Base-by-base conservation (phyloP, 2,329 filamentous ascomycete species). In the Stagonosporopsis cucurbitacearum region DNA sequence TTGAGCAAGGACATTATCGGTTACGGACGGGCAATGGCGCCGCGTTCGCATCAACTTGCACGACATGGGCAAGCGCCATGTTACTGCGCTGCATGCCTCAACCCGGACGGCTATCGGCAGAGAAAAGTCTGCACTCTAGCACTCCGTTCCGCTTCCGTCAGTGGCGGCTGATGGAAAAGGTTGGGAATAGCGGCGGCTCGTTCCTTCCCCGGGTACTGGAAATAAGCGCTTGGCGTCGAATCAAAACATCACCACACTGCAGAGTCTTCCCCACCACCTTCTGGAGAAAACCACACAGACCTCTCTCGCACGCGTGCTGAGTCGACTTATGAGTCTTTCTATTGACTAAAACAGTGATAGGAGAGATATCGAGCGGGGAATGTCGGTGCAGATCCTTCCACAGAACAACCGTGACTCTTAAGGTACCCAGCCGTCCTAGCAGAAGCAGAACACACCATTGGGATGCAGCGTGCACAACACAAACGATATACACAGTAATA, bases 41-140 rank as follows among this genome's bases (percentile, higher is more conserved):
- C 30, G 53, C 50, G 57, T 50, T 64, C 58, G 57, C 51, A 52
- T 51, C 25, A 35, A 35, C 42, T 53, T 56, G 53, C 32, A 47
- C 53, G 9, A 43, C 37, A 40, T 49, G 39, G 30, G 44, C 22
- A 50, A 46, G 48, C 25, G 36, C 57, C 36, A 60, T 60, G 54
- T 45, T 54, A 62, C 58, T 42, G 53, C 57, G 53, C 47, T 54
- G 57, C 54, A 47, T 37, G 37, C 17, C 44, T 42, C 54, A 44
- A 53, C 45, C 43, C 53, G 48, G 53, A 53, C 39, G 42, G 48
- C 44, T 54, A 41, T 30, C 50, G 49, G 52, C 33, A 57, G 57
- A 44, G 50, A 70, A 71, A 72, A 67, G 36, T 72, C 63, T 71
- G 67, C 68, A 57, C 32, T 35, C 57, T 64, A 62, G 53, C 32